Evolutionary conservation across 2,329 filamentous ascomycete species (phyloP), one percentile per base, ranked within the genome.

Genomic region (Fusarium aywerte): DNA sequence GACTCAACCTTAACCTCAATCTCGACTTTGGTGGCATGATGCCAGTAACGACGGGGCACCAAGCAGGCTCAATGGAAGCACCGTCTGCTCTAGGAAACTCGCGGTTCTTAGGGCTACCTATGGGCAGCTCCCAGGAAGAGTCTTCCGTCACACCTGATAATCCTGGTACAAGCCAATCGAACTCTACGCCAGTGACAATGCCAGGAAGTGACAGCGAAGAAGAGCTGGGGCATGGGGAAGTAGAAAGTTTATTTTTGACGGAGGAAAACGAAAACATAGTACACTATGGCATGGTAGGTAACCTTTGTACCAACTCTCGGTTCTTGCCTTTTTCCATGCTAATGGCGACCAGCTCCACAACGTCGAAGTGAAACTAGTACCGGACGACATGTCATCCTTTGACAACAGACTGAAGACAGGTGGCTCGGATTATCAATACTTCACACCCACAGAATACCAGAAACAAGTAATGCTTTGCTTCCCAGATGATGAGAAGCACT

Each of bases 241-340:
- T 36, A 8, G 45, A 49, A 11, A 11, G 45, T 1, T 5, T 49
- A 0, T 49, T 49, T 6, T 4, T 36, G 4, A 21, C 35, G 0
- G 43, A 23, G 2, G 54, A 59, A 1, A 43, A 35, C 0, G 54
- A 59, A 0, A 2, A 4, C 0, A 16, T 33, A 3, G 45, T 61
- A 7, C 58, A 61, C 7, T 61, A 61, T 4, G 58, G 58, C 2
- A 61, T 61, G 58, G 58, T 61, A 4, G 7, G 15, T 21, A 15
- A 7, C 4, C 16, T 5, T 10, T 18, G 10, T 3, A 20, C 29
- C 27, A 1, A 49, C 4, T 5, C 15, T 0, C 5, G 0, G 11
- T 1, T 42, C 31, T 0, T 4, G 2, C 3, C 1, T 4, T 2
- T 5, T 4, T 3, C 7, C 4, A 10, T 18, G 15, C 25, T 52